Percentiles rank a stretch among this genome's conserved stretches.
These are phyloP conservation scores for Calycina herbarum DNA, from an alignment of 2,329 filamentous ascomycete species.

Conservation along the genomic window DNA sequence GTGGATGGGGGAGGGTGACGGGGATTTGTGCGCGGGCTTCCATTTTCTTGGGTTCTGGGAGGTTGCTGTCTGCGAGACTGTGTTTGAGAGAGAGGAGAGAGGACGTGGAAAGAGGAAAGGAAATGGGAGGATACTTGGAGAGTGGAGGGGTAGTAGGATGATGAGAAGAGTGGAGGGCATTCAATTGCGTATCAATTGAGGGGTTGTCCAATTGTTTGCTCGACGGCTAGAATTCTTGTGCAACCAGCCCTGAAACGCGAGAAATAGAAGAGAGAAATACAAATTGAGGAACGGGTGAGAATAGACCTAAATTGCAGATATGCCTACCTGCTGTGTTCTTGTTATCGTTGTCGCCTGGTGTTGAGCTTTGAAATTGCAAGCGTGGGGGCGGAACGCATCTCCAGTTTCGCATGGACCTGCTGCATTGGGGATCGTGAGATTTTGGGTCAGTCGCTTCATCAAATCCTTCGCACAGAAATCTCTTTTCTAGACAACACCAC, in stretches of 20 bases:
- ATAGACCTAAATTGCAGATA: too few relatives aligned
- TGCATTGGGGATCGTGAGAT: constrained; percentile 21
- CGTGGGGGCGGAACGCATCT: not conserved
- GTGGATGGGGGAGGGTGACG: constrained; percentile 35
- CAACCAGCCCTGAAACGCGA: not conserved
- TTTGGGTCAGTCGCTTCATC: not conserved
- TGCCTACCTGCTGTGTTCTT: not conserved
- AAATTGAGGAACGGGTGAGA: not conserved
- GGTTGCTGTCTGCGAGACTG: not conserved
- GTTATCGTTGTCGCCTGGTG: constrained; percentile 4
- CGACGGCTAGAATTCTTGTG: too few relatives aligned
- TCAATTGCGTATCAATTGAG: too few relatives aligned
- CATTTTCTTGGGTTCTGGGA: constrained; percentile 16
- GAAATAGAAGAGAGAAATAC: not conserved
- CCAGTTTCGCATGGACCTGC: constrained; percentile 15
- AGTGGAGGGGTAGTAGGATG: too few relatives aligned
- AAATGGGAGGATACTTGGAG: too few relatives aligned
- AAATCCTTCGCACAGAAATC: not conserved
- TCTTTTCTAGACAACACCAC: not conserved
- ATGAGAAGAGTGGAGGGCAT: too few relatives aligned
- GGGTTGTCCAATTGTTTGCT: too few relatives aligned
- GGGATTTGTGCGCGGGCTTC: constrained; percentile 25
- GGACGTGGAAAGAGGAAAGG: not conserved
- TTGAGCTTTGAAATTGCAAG: constrained; percentile 16
- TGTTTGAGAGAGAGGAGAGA: not conserved